Base-by-base conservation (phyloP, 768 basidiomycete genomes). In the Psilocybe azurescens region DNA sequence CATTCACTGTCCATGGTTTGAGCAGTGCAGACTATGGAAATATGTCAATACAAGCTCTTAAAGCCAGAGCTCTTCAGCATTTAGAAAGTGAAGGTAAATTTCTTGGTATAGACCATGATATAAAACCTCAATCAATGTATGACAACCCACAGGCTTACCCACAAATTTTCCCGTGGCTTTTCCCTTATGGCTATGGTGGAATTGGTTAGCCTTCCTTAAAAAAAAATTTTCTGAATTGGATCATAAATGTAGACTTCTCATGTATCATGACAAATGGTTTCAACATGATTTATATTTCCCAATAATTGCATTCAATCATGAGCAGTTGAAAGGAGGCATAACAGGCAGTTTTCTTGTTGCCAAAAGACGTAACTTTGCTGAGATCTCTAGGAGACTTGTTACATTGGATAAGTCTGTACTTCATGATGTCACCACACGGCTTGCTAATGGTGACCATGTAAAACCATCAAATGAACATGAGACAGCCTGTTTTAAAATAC, bases 191-290 rank as follows among this genome's bases (percentile, higher is more conserved):
- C 0, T 20, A 65, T 8, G 80, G 78, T 6, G 77, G 76, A 0
- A 68, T 79, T 10, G 75, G 74, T 59, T 69, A 65, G 20, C 46
- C 11, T 36, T 32, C 4, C 5, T 52, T 38, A 13, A 49, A 56
- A 7, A 39, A 39, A 1, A 57, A 59, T 6, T 77, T 0, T 72
- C 72, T 4, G 67, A 70, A 16, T 36, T 28, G 0, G 47, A 49
- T 18, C 76, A 78, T 46, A 76, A 74, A 20, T 56, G 60, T 18
- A 47, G 65, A 14, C 51, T 77, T 0, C 60, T 82, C 0, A 72
- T 77, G 74, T 81, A 79, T 62, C 70, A 76, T 56, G 79, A 80
- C 56, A 77, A 77, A 49, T 63, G 73, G 0, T 82, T 82, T 66
- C 81, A 81, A 59, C 61, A 20, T 1, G 78, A 81, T 57, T 9